Base-by-base conservation (phyloP, 805 yeast genomes). In the Starmerella potacharoeniae region DNA sequence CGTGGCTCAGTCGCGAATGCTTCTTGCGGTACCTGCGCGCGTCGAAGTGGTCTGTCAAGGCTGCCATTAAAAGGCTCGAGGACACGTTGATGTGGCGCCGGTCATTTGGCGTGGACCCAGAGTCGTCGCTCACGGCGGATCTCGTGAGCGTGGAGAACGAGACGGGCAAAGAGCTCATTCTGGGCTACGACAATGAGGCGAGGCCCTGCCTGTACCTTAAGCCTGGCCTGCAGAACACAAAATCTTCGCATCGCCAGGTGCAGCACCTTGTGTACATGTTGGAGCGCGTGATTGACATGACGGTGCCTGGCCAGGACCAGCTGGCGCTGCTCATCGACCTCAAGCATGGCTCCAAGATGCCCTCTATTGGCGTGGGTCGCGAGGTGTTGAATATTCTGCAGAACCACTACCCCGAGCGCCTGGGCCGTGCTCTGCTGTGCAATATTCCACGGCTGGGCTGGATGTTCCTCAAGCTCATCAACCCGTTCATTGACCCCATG, bases 251-350 rank as follows among this genome's bases (percentile, higher is more conserved):
- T 59, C 78, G 91, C 63, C 99, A 93, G 67, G 96, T 93, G n/a
- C 95, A 93, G 70, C 96, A 89, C 68, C 74, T 93, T 67, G 97
- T 93, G 6, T 91, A 76, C 72, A 84, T 84, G 89, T 75, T 93
- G 53, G 99, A 93, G 70, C 77, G 90, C 56, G 95, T 86, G 44
- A 90, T 91, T 55, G 95, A 89, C 69, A 86, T 79, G 69, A 91
- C 93, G 97, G 96, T 97, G 0, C 77, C 88, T 0, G 97, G 97
- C 28, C 98, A 93, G 71, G 98, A 91, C 66, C 84, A 95, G 11
- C 73, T 93, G 53, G 96, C 97, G 0, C 72, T 93, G 52, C 74
- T 95, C 60, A 91, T 93, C 60, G 98, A 93, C 70, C 91, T 93
- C 71, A 87, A 91, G 69, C 82, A 87, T 57, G 86, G 54, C 76